Percentiles rank a stretch among this genome's conserved stretches.
phyloP scores from a whole-genome alignment of 192 early-diverging fungal species.

The Linnemannia zychae region DNA sequence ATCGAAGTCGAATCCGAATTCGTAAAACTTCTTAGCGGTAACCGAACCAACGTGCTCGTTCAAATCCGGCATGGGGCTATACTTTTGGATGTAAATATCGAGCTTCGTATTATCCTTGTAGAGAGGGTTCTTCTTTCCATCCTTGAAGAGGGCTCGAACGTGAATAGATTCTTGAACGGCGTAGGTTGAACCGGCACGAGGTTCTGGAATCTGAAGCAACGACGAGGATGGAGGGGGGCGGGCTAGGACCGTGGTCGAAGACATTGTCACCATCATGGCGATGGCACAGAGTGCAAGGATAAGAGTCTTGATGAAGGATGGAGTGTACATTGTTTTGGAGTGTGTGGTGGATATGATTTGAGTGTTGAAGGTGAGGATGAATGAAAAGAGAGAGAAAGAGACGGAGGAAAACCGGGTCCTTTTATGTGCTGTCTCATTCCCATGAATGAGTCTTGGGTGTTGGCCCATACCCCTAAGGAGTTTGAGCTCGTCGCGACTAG shows the following conservation, averaged over 20 bases:
- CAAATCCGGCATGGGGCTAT: conserved; percentile 1
- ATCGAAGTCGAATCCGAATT: conserved; percentile 11
- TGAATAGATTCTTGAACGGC: background rate
- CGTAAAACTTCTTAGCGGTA: background rate
- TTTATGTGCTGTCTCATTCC: conserved; percentile 1
- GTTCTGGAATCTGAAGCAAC: background rate
- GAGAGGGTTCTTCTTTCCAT: conserved; percentile 1
- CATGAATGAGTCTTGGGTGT: background rate
- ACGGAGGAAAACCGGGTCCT: background rate
- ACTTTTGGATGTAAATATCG: conserved; percentile 16
- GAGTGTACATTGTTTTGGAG: conserved; percentile 10
- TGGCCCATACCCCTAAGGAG: background rate
- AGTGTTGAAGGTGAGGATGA: background rate
- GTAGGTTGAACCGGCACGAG: background rate
- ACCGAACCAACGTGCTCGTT: background rate
- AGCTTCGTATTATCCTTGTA: conserved; percentile 19
- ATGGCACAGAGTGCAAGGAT: conserved; percentile 12
- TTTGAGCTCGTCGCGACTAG: background rate
- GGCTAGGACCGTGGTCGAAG: background rate
- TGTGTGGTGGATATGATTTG: background rate
- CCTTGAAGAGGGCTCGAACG: conserved; percentile 13
- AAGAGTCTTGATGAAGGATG: conserved; percentile 6
- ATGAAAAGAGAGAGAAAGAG: conserved; percentile 1
- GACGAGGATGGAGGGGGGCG: background rate
- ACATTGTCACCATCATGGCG: background rate